Percentiles rank a stretch among this genome's conserved stretches.
These are phyloP conservation scores for Pythium folliculosum DNA, from an alignment of 352 stramenopile species.

Conservation along the genomic window DNA sequence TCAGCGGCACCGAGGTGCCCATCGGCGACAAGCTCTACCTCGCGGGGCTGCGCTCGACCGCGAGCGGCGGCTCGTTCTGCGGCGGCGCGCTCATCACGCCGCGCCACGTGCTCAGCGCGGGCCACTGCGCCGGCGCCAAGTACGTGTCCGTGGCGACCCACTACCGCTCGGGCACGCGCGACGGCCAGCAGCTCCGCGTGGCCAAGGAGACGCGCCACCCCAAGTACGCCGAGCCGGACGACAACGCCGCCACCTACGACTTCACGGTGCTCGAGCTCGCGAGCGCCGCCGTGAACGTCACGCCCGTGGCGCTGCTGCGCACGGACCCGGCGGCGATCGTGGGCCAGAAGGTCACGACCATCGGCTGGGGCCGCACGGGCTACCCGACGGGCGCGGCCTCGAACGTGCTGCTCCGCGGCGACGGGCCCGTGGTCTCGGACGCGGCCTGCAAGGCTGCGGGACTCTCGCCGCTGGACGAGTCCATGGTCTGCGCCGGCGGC, in stretches of 20 bases:
- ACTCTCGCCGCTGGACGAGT: constrained; percentile 17
- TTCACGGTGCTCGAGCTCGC: constrained; percentile 36
- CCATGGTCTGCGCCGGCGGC: constrained; percentile 58
- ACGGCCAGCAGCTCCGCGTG: constrained; percentile 18
- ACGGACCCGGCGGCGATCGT: constrained; percentile 8
- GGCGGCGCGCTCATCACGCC: constrained; percentile 30
- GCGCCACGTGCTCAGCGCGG: constrained; percentile 28
- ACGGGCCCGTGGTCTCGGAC: constrained; percentile 13
- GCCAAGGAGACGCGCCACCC: constrained; percentile 19
- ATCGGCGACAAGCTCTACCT: constrained; percentile 26
- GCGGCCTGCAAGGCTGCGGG: constrained; percentile 14
- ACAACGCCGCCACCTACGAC: constrained; percentile 30
- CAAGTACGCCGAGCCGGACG: constrained; percentile 17
- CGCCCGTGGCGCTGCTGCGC: constrained; percentile 22
- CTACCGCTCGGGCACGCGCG: constrained; percentile 18
- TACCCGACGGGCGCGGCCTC: constrained; percentile 10
- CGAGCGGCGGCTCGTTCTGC: constrained; percentile 16
- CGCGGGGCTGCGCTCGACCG: constrained; percentile 15
- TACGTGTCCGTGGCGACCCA: constrained; percentile 28
- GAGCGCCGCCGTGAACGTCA: constrained; percentile 7
- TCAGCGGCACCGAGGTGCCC: constrained; percentile 28
- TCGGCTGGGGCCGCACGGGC: constrained; percentile 18
- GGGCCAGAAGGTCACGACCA: constrained; percentile 13
- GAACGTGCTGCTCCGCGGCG: constrained; percentile 15
- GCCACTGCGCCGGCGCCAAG: constrained; percentile 23